These are phyloP conservation scores for Mycena alexandri DNA, from an alignment of 768 basidiomycete genomes.

Conservation along the genomic window DNA sequence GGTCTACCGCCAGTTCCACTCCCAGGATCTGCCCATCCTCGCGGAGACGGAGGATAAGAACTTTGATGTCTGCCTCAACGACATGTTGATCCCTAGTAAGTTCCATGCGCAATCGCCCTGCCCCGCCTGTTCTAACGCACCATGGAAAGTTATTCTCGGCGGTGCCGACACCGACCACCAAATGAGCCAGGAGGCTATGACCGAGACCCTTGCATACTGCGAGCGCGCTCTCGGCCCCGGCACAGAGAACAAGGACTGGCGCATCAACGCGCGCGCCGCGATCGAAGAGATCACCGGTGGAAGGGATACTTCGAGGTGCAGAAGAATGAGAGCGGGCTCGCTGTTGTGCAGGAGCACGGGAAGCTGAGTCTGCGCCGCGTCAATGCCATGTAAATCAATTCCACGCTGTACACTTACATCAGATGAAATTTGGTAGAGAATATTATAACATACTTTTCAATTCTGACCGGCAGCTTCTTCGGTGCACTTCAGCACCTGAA, in stretches of 20 bases:
- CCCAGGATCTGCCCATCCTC: conserved; percentile 54
- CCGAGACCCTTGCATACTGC: conserved; percentile 12
- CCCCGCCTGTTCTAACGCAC: neutral
- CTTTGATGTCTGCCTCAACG: conserved; percentile 60
- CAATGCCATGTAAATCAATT: no score
- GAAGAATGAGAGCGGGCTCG: no score
- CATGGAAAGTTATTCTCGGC: conserved; percentile 5
- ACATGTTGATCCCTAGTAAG: conserved; percentile 52
- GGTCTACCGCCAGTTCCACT: conserved; percentile 62
- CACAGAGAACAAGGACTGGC: neutral
- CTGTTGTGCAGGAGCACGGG: no score
- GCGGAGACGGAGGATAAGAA: conserved; percentile 60
- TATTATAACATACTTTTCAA: no score
- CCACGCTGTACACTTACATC: no score
- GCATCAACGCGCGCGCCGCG: no score
- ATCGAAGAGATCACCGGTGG: no score
- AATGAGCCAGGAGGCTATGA: conserved; percentile 6
- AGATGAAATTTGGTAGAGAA: no score
- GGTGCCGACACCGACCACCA: conserved; percentile 10
- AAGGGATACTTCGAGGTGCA: no score
- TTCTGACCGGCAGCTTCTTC: no score
- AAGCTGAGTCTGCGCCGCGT: no score
- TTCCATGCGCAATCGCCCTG: neutral
- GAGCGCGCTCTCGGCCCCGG: conserved; percentile 11
- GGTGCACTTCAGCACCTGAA: no score